A percentile compares a stretch with the other conserved stretches of the same genome.
phyloP scores from a whole-genome alignment of 1,139 yeast species.

The Taphrina betulina region DNA sequence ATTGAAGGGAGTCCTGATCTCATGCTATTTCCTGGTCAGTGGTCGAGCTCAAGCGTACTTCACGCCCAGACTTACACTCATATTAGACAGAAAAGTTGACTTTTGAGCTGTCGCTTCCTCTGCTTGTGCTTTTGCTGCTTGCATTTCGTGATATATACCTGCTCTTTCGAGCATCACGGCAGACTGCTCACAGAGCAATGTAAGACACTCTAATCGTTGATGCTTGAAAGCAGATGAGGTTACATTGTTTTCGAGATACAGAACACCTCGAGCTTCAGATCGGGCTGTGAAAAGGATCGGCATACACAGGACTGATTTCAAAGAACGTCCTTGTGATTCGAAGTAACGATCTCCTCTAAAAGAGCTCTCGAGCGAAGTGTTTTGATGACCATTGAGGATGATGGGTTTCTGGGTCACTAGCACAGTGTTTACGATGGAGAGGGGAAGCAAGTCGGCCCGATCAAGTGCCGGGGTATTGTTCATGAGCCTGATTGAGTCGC shows the following conservation, averaged over 20 bases:
- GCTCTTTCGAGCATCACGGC: constrained; percentile 38
- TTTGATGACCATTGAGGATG: constrained; percentile 7
- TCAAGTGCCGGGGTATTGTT: constrained; percentile 31
- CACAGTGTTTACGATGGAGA: constrained; percentile 13
- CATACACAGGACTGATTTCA: constrained; percentile 36
- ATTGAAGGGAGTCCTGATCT: constrained; percentile 83
- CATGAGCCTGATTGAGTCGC: constrained; percentile 29
- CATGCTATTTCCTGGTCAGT: too few relatives aligned
- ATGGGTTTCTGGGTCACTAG: constrained; percentile 9
- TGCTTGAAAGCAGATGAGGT: constrained; percentile 33
- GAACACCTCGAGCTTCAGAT: constrained; percentile 30
- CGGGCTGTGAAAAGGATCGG: constrained; percentile 35
- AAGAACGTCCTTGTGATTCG: constrained; percentile 15
- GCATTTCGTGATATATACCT: constrained; percentile 42
- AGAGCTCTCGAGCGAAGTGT: constrained; percentile 7
- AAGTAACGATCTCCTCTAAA: constrained; percentile 24
- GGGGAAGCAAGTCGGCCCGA: constrained; percentile 30
- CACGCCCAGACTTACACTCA: constrained; percentile 20
- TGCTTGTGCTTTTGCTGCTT: constrained; percentile 40
- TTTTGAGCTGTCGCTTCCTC: constrained; percentile 49
- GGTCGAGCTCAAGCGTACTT: too few relatives aligned
- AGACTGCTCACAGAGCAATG: constrained; percentile 37
- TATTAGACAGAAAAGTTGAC: constrained; percentile 73
- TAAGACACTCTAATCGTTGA: constrained; percentile 34
- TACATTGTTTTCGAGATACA: constrained; percentile 37